Conservation (phyloP, 805 yeast genomes). For the Komagataella ulmi region DNA sequence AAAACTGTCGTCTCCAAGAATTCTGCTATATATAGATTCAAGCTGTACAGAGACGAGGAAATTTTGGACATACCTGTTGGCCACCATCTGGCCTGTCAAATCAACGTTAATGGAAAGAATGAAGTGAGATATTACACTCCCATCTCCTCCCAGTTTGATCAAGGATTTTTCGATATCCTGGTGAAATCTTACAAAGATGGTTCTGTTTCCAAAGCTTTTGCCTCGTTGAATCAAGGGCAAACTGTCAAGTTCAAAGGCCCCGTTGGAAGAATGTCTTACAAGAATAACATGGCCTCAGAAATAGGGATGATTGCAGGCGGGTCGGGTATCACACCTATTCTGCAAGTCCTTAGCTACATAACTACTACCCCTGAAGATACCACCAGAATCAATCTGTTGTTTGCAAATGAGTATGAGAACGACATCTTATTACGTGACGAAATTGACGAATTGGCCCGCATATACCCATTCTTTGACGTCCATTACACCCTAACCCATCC, state of each 20-base stretch:
- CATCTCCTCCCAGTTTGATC: slow-evolving; percentile 53
- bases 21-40: slow-evolving; percentile 64
- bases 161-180: slow-evolving; percentile 64
- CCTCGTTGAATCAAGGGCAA: slow-evolving; percentile 49
- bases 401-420: slow-evolving; percentile 64
- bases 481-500: slow-evolving; percentile 46
- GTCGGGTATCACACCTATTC: slow-evolving; percentile 81
- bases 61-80: slow-evolving; percentile 59
- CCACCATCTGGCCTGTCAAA: slow-evolving; percentile 53
- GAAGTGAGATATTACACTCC: slow-evolving; percentile 64
- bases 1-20: slow-evolving; percentile 62
- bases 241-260: slow-evolving; percentile 67
- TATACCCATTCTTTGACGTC: slow-evolving; percentile 49
- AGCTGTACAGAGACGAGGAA: slow-evolving; percentile 46
- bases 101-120: slow-evolving; percentile 33
- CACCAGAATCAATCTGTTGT: slow-evolving; percentile 49
- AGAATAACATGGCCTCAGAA: slow-evolving; percentile 43
- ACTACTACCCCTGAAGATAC: slow-evolving; percentile 56
- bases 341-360: slow-evolving; percentile 62
- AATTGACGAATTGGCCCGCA: slow-evolving; percentile 51
- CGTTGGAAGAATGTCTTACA: slow-evolving; percentile 56
- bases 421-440: slow-evolving; percentile 65
- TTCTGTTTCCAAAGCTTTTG: slow-evolving; percentile 52
- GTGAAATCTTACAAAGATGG: slow-evolving; percentile 71
- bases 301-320: slow-evolving; percentile 74